Evolutionary conservation across 768 basidiomycete species (phyloP), one percentile per base, ranked within the genome.

Genomic region (Fomitopsis serialis): DNA sequence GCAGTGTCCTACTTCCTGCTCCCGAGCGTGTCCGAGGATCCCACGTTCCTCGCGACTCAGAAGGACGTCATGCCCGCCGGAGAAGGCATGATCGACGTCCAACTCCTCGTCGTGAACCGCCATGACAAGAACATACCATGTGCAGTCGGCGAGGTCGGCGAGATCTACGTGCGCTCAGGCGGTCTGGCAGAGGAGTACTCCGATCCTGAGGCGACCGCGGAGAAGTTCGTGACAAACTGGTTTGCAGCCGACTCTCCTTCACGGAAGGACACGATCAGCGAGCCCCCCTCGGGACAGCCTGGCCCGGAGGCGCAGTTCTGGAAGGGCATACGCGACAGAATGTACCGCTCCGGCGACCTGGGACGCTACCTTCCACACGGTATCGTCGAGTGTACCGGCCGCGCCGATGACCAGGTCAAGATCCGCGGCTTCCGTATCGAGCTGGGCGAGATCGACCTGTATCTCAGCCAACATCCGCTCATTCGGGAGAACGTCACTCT

Each of bases 391-490:
- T 98, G 97, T 66, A 94, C 91, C 0, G 97, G 97, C 19, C 83
- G 97, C 21, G 95, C 96, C 1, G 97, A 99, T 66, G 96, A 98
- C 66, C 97, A 99, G 66, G 92, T 99, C 73, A 98, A 99, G 74
- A 98, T 99, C 69, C 89, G 97, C 51, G 97, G 97, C 1, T 99
- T 99, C 84, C 80, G 97, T 23, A 98, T 99, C 63, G 97, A 99
- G 68, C 80, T 98, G 7, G 95, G 95, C 15, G 97, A 99, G 69
- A 97, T 99, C 59, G 97, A 99, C 67, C 97, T 91, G 0, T 86
- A 96, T 72, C 82, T 99, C 53, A 90, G 89, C 61, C 86, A 94
- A 63, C 95, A 98, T 66, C 88, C 92, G 8, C 80, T 92, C 19
- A 84, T 99, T 2, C 77, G 96, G n/a, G 97, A 98, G 72, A 99